These are phyloP conservation scores for Naumovozyma dairenensis DNA, from an alignment of 805 yeast genomes.

Conservation along the genomic window DNA sequence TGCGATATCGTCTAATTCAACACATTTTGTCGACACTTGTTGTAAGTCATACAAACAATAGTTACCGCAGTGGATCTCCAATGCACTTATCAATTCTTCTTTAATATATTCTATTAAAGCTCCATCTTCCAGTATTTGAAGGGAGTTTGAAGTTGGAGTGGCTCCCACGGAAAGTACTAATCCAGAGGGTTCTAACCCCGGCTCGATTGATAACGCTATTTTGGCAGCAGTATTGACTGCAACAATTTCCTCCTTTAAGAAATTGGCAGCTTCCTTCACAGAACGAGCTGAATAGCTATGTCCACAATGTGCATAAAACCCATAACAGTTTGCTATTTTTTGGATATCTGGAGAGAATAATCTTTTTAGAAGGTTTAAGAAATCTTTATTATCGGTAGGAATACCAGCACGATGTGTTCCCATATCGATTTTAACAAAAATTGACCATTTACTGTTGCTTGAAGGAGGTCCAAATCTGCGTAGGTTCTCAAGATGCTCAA, in stretches of 20 bases:
- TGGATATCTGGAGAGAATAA: conserved; percentile 20
- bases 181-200: conserved; percentile 27
- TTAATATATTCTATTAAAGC: conserved; percentile 6
- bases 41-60: conserved; percentile 66
- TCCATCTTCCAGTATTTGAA: conserved; percentile 13
- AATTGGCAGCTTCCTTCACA: conserved; percentile 37
- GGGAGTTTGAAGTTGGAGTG: conserved; percentile 68
- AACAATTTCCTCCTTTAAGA: conserved; percentile 45
- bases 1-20: conserved; percentile 38
- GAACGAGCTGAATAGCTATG: conserved; percentile 50
- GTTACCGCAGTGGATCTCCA: conserved; percentile 79
- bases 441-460: conserved; percentile 38
- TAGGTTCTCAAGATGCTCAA: conserved; percentile 44
- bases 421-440: conserved; percentile 59
- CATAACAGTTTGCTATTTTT: conserved; percentile 39
- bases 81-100: conserved; percentile 29
- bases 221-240: conserved; percentile 47
- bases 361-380: conserved; percentile 31
- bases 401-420: conserved; percentile 68
- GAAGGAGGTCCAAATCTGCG: conserved; percentile 27
- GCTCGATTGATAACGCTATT: conserved; percentile 16
- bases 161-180: conserved; percentile 67
- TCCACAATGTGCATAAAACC: conserved; percentile 76
- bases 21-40: conserved; percentile 61
- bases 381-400: conserved; percentile 24